These are phyloP conservation scores for Acer campestre DNA, from an alignment of 345 rosid genomes.

Conservation along the genomic window DNA sequence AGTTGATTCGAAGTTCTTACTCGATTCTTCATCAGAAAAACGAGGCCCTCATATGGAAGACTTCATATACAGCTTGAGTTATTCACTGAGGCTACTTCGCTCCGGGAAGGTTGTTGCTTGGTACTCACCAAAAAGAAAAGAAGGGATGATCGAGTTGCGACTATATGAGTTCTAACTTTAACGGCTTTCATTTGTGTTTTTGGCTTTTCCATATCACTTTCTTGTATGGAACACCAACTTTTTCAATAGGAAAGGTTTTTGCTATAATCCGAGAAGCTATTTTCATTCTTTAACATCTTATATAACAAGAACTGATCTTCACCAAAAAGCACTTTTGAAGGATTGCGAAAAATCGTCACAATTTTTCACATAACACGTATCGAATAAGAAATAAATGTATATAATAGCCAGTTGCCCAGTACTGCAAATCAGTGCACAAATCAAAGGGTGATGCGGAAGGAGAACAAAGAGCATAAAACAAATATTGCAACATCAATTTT, in stretches of 20 bases:
- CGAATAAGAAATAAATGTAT: not conserved
- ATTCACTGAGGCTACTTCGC: constrained; percentile 64
- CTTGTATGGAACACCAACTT: not conserved
- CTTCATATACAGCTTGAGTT: constrained; percentile 61
- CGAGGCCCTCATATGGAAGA: constrained; percentile 57
- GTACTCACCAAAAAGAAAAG: constrained; percentile 87
- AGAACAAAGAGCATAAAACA: not conserved
- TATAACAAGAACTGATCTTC: not conserved
- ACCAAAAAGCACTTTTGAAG: not conserved
- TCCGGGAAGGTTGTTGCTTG: constrained; percentile 88
- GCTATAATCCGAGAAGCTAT: not conserved
- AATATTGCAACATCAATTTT: not conserved
- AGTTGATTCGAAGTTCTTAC: constrained; percentile 59
- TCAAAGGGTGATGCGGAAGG: not conserved
- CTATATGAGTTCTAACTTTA: constrained; percentile 58
- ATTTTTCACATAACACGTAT: not conserved
- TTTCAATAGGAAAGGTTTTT: not conserved
- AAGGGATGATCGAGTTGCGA: constrained; percentile 85
- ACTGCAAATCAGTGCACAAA: not conserved
- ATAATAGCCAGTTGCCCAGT: not conserved
- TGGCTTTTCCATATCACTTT: not conserved
- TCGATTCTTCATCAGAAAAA: constrained; percentile 42
- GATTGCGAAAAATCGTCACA: not conserved
- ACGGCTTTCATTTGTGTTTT: not conserved
- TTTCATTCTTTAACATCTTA: not conserved